These are phyloP conservation scores for Suillus bovinus DNA, from an alignment of 768 basidiomycete genomes.

Conservation along the genomic window DNA sequence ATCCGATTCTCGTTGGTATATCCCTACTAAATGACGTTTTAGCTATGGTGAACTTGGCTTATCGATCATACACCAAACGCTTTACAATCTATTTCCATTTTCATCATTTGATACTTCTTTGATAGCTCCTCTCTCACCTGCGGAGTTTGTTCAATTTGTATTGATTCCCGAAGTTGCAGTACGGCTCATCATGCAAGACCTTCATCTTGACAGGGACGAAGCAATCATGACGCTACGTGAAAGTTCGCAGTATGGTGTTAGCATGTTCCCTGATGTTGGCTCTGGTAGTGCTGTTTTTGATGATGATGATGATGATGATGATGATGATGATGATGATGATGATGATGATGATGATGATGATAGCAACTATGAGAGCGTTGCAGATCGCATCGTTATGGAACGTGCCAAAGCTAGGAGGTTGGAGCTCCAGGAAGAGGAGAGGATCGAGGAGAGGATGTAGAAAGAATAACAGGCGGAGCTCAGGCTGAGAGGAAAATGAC, in stretches of 20 bases:
- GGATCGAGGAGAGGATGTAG: slow-evolving; percentile 29
- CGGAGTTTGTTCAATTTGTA: slow-evolving; percentile 78
- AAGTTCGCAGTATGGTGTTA: slow-evolving; percentile 80
- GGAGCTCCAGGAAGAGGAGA: slow-evolving; percentile 43
- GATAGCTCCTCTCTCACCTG: slow-evolving; percentile 63
- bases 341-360: slow-evolving; percentile 38
- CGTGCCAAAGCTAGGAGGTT: slow-evolving; percentile 41
- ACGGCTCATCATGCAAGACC: slow-evolving; percentile 79
- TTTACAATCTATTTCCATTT: slow-evolving; percentile 75
- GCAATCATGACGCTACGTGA: slow-evolving; percentile 67
- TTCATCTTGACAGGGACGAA: slow-evolving; percentile 40
- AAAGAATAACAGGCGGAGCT: slow-evolving; percentile 23
- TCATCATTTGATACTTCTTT: slow-evolving; percentile 50
- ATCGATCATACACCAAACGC: slow-evolving; percentile 73
- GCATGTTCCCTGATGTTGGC: slow-evolving; percentile 69
- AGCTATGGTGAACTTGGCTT: slow-evolving; percentile 90
- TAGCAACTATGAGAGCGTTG: slow-evolving; percentile 31
- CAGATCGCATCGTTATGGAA: slow-evolving; percentile 45
- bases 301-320: slow-evolving; percentile 39
- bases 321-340: slow-evolving; percentile 39
- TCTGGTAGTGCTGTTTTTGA: slow-evolving; percentile 30
- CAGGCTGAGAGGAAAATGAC: slow-evolving; percentile 8
- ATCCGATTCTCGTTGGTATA: slow-evolving; percentile 2
- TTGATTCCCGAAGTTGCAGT: slow-evolving; percentile 87
- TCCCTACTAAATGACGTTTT: slow-evolving; percentile 2